A percentile compares a stretch with the other conserved stretches of the same genome.
phyloP scores from a whole-genome alignment of 2,329 filamentous ascomycete species.

The Kalmusia sp. region DNA sequence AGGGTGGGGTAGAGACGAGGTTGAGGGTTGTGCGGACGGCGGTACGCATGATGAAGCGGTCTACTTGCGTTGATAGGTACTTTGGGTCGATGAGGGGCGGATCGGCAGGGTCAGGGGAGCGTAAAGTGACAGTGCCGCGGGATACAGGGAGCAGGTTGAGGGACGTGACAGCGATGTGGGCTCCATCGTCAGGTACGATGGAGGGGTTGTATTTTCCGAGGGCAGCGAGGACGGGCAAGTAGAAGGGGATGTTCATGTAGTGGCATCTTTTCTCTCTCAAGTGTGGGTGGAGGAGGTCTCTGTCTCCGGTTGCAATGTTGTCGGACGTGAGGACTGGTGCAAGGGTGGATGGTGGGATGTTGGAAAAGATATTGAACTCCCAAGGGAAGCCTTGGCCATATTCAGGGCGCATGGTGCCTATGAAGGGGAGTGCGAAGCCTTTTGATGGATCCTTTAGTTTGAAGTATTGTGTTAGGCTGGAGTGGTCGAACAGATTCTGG shows the following conservation, averaged over 20 bases:
- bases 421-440: conserved; percentile 26
- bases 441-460: conserved; percentile 22
- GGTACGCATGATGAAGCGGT: conserved; percentile 26
- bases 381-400: conserved; percentile 26
- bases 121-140: conserved; percentile 28
- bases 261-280: conserved; percentile 19
- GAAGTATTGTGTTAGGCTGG: conserved; percentile 17
- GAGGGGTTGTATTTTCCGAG: conserved; percentile 10
- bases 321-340: conserved; percentile 2
- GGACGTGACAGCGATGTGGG: conserved; percentile 18
- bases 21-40: conserved; percentile 20
- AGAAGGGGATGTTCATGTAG: conserved; percentile 19
- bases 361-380: conserved; percentile 20
- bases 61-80: conserved; percentile 28
- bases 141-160: conserved; percentile 28
- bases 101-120: conserved; percentile 20
- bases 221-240: conserved; percentile 14
- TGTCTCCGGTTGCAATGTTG: background rate
- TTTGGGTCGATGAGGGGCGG: conserved; percentile 27
- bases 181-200: conserved; percentile 14
- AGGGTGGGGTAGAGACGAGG: conserved; percentile 16
- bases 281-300: conserved; percentile 5
- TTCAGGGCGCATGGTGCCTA: conserved; percentile 17
- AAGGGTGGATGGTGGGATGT: conserved; percentile 17
- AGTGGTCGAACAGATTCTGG: conserved; percentile 31